Base-by-base conservation (phyloP, 352 stramenopile genomes). In the Phytophthora pseudosyringae region DNA sequence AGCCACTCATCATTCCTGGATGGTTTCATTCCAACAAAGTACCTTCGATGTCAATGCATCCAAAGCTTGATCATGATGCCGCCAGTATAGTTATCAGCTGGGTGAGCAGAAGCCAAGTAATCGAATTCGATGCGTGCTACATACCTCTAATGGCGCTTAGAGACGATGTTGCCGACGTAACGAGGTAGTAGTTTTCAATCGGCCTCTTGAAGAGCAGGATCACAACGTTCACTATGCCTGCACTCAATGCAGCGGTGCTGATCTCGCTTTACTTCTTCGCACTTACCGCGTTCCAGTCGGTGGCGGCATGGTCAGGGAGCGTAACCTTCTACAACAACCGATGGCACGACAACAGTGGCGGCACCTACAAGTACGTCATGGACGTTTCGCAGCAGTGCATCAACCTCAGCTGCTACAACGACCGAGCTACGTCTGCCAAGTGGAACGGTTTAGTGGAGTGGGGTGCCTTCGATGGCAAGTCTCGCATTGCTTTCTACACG, bases 371-470 rank as follows among this genome's bases (percentile, higher is more conserved):
- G 39, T 71, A 71, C 38, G 12, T 33, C n/a, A 53, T 61, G 12
- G 36, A 44, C 4, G 49, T 64, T 10, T 63, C 57, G 4, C 51
- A 71, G 32, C 45, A 67, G 29, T 71, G 64, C 57, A 62, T 71
- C 45, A 71, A 67, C 45, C 55, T 75, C 1, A 75, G 63, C 40
- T 75, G 67, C 63, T 75, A 66, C 51, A 55, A 75, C 15, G 38
- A 75, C 40, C 60, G 59, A 15, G 57, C 67, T n/a, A 59, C 51
- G 0, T 75, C 67, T 2, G 63, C 39, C 40, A 60, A 72, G 41
- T 75, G 57, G 63, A 59, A 28, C 8, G 35, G 38, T 21, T 39
- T 73, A 15, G 51, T 60, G 12, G 41, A 64, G 12, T 59, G 31
- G 43, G 64, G 40, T 1, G 47, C 58, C 10, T 60, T 51, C 7